Percentiles rank a stretch among this genome's conserved stretches.
Evolutionary conservation across 225 moss, liverwort and hornwort species (phyloP).

Genomic region (Lunularia cruciata): DNA sequence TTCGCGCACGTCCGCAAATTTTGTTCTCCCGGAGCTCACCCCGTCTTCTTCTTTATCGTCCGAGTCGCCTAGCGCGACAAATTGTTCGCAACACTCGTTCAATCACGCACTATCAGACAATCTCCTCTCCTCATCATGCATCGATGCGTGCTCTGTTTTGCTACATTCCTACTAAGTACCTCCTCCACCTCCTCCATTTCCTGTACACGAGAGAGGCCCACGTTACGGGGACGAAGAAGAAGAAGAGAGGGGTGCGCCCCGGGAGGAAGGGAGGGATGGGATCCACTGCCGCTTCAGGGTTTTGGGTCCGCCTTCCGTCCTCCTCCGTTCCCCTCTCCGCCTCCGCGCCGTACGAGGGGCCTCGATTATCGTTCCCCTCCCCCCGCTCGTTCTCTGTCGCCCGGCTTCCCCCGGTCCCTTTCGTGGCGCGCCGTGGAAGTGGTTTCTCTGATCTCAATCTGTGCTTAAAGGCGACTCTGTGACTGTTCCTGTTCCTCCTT

Average conservation of each 20-base stretch:
- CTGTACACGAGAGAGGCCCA: slow-evolving; percentile 13
- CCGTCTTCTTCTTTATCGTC: background rate
- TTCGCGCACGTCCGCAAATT: slow-evolving; percentile 2
- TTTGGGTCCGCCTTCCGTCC: slow-evolving; percentile 1
- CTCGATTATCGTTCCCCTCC: too few relatives aligned
- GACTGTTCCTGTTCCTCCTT: too few relatives aligned
- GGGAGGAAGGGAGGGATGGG: too few relatives aligned
- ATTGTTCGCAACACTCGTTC: background rate
- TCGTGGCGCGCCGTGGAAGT: too few relatives aligned
- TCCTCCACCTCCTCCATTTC: background rate
- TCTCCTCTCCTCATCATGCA: background rate
- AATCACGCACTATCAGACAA: background rate
- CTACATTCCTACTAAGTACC: background rate
- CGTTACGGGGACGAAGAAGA: too few relatives aligned
- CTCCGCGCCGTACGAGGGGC: too few relatives aligned
- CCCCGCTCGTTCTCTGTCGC: too few relatives aligned
- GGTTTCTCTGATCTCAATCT: too few relatives aligned
- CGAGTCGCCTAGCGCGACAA: too few relatives aligned
- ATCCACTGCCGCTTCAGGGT: slow-evolving; percentile 21
- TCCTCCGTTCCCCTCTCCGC: too few relatives aligned
- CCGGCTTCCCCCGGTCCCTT: too few relatives aligned
- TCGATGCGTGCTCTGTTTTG: background rate
- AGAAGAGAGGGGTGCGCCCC: slow-evolving; percentile 14
- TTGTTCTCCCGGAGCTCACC: background rate
- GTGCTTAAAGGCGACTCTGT: too few relatives aligned